These are phyloP conservation scores for Conoideocrella luteorostrata DNA, from an alignment of 2,329 filamentous ascomycete species.

Conservation along the genomic window DNA sequence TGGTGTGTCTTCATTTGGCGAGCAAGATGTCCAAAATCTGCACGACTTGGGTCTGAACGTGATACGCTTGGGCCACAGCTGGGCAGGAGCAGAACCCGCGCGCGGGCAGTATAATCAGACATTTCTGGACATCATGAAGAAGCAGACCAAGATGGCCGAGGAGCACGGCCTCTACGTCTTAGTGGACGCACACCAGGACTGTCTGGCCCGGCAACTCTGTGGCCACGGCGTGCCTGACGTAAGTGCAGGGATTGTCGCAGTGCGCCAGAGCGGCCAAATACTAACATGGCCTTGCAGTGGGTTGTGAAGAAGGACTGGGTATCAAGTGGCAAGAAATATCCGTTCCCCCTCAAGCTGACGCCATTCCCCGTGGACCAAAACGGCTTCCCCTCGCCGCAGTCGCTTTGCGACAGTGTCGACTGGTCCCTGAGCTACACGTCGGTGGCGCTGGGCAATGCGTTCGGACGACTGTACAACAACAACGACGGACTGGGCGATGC, in stretches of 20 bases:
- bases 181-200: constrained; percentile 15
- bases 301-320: constrained; percentile 14
- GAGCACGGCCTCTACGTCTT: constrained; percentile 14
- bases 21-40: constrained; percentile 12
- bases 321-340: constrained; percentile 8
- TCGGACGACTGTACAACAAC: constrained; percentile 14
- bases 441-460: constrained; percentile 12
- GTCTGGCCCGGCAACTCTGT: constrained; percentile 12
- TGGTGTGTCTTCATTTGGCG: constrained; percentile 13
- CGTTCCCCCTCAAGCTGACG: constrained; percentile 11
- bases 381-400: constrained; percentile 12
- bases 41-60: constrained; percentile 14
- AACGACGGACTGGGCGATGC: constrained; percentile 14
- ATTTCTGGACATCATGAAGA: constrained; percentile 14
- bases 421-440: constrained; percentile 14
- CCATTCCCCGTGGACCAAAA: constrained; percentile 10
- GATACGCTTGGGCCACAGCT: constrained; percentile 13
- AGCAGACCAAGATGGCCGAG: constrained; percentile 14
- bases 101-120: constrained; percentile 14
- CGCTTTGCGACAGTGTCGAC: constrained; percentile 11
- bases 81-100: constrained; percentile 13
- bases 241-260: no score
- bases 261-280: no score
- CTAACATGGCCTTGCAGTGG: constrained; percentile 6
- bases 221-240: constrained; percentile 15